phyloP scores from a whole-genome alignment of 2,329 filamentous ascomycete species.

The Trichoderma polysporum region DNA sequence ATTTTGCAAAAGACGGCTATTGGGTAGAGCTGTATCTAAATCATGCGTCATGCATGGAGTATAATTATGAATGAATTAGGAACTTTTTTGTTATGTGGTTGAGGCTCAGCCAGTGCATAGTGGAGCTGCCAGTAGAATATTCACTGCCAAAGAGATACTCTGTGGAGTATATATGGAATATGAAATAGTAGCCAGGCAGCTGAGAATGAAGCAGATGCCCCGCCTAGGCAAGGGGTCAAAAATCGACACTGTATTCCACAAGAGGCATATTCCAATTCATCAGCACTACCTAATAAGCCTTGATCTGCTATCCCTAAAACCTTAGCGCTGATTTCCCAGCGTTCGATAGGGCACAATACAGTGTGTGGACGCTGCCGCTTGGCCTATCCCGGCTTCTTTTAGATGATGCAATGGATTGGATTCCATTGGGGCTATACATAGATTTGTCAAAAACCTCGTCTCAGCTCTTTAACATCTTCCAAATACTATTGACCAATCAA shows the following conservation, averaged over 20 bases:
- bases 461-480: neutral
- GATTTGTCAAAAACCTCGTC: constrained; percentile 20
- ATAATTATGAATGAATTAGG: neutral
- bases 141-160: too few relatives aligned
- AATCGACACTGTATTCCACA: neutral
- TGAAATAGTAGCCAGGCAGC: neutral
- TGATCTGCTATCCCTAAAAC: too few relatives aligned
- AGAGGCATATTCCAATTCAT: neutral
- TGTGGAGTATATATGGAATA: neutral
- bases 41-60: neutral
- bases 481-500: neutral
- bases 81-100: neutral
- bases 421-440: constrained; percentile 21
- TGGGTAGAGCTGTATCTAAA: neutral
- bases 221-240: neutral
- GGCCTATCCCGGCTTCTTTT: neutral
- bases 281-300: neutral
- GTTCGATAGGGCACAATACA: neutral
- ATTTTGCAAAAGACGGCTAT: neutral
- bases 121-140: neutral
- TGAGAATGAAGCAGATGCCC: neutral
- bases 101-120: neutral
- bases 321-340: neutral
- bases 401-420: constrained; percentile 26
- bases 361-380: neutral